Conservation (phyloP, 805 yeast species). For the Brettanomyces nanus region DNA sequence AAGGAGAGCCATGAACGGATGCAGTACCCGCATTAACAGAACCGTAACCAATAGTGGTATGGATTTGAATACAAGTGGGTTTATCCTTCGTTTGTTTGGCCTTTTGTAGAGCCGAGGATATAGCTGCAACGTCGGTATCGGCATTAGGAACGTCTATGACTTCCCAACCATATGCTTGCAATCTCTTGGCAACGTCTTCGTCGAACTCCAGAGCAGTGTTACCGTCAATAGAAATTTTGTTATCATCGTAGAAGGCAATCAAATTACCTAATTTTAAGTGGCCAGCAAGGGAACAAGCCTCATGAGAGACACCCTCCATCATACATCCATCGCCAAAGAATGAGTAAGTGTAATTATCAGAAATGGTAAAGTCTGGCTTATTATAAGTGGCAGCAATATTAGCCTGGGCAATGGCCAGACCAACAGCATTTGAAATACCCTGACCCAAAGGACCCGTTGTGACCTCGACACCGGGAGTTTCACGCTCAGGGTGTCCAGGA, state of each 20-base stretch:
- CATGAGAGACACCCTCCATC: conserved; percentile 96
- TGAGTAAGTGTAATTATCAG: conserved; percentile 69
- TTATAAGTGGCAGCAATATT: conserved; percentile 89
- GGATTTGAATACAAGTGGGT: conserved; percentile 84
- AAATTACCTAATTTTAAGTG: conserved; percentile 89
- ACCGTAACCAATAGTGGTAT: conserved; percentile 93
- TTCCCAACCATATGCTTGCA: conserved; percentile 94
- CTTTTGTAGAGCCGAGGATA: conserved; percentile 62
- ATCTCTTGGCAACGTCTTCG: conserved; percentile 80
- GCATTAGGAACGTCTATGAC: conserved; percentile 70
- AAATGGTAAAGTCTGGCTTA: conserved; percentile 69
- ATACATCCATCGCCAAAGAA: conserved; percentile 97
- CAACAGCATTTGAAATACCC: conserved; percentile 94
- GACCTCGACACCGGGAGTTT: conserved; percentile 89
- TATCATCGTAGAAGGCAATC: conserved; percentile 94
- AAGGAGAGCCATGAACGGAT: conserved; percentile 93
- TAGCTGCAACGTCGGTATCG: conserved; percentile 65
- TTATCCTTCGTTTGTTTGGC: conserved; percentile 73
- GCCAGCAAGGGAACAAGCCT: conserved; percentile 92
- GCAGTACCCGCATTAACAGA: conserved; percentile 79
- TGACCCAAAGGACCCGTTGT: conserved; percentile 99
- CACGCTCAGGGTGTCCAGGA: conserved; percentile 97
- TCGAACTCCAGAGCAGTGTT: conserved; percentile 83
- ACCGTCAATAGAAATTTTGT: conserved; percentile 96
- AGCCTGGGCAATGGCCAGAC: conserved; percentile 90